A percentile compares a stretch with the other conserved stretches of the same genome.
Conservation (phyloP, 495 filamentous ascomycete species). For the Podospora fimiseda region DNA sequence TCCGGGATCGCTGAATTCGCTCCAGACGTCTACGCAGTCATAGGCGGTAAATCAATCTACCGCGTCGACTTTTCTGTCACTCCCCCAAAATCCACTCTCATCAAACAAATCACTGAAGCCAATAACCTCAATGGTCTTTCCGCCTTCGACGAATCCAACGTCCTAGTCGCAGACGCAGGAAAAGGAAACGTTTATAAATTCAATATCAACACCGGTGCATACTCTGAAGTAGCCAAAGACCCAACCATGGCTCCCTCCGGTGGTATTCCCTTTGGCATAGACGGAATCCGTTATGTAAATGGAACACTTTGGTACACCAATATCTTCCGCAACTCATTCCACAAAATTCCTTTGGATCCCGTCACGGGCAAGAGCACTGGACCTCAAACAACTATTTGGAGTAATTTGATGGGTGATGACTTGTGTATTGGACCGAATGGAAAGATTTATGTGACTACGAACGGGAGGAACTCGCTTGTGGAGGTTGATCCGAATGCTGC, state of each 20-base stretch:
- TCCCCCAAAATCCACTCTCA: slow-evolving; percentile 25
- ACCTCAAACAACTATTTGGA: slow-evolving; percentile 31
- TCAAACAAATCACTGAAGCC: slow-evolving; percentile 35
- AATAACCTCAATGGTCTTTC: slow-evolving; percentile 37
- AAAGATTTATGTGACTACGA: slow-evolving; percentile 36
- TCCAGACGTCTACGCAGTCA: slow-evolving; percentile 38
- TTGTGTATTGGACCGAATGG: slow-evolving; percentile 35
- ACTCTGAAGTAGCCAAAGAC: slow-evolving; percentile 29
- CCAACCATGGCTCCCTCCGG: slow-evolving; percentile 34
- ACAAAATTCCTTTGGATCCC: slow-evolving; percentile 33
- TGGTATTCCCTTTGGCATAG: slow-evolving; percentile 31
- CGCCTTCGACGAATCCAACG: slow-evolving; percentile 30
- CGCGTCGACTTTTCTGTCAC: slow-evolving; percentile 31
- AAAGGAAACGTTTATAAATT: slow-evolving; percentile 37
- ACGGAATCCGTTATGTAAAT: slow-evolving; percentile 31
- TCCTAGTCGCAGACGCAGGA: slow-evolving; percentile 36
- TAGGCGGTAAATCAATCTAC: slow-evolving; percentile 36
- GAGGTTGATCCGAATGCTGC: slow-evolving; percentile 30
- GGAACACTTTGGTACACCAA: slow-evolving; percentile 39
- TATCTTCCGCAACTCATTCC: slow-evolving; percentile 39
- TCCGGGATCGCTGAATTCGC: slow-evolving; percentile 37
- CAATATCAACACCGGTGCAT: slow-evolving; percentile 32
- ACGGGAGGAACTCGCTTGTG: slow-evolving; percentile 32
- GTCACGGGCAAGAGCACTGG: slow-evolving; percentile 33
- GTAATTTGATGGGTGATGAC: slow-evolving; percentile 37